Conservation (phyloP, 169 alveolate species). For the Plasmodium billcollinsi region DNA sequence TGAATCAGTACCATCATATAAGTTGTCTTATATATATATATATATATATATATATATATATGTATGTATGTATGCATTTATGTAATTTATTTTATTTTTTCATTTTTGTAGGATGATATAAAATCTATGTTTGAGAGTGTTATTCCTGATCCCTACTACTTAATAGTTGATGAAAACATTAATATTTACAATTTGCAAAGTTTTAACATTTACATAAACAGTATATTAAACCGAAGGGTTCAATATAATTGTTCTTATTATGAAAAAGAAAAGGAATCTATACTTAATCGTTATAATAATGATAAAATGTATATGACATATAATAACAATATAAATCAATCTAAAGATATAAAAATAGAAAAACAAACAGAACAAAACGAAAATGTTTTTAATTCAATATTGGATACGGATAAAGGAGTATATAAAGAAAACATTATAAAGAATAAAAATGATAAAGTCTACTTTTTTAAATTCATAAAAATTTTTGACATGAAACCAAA, state of each 20-base stretch:
- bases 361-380: neutral
- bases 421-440: neutral
- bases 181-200: conserved; percentile 66
- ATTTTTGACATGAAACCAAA: conserved; percentile 77
- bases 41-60: neutral
- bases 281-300: neutral
- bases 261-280: conserved; percentile 1
- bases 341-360: neutral
- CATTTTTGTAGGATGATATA: conserved; percentile 46
- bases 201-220: conserved; percentile 53
- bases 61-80: neutral
- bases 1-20: too few relatives aligned
- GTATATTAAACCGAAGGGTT: conserved; percentile 19
- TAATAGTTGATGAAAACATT: conserved; percentile 49
- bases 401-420: too few relatives aligned
- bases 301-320: neutral
- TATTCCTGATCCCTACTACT: conserved; percentile 67
- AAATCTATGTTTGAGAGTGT: conserved; percentile 63
- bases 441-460: conserved; percentile 18
- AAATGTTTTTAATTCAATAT: neutral
- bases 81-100: neutral
- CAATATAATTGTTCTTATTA: conserved; percentile 22
- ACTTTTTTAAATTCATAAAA: conserved; percentile 69
- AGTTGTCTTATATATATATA: neutral
- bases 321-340: neutral